Percentiles rank a stretch among this genome's conserved stretches.
phyloP scores from a whole-genome alignment of 2,329 filamentous ascomycete genomes.

The Amesomyces nigricolor region DNA sequence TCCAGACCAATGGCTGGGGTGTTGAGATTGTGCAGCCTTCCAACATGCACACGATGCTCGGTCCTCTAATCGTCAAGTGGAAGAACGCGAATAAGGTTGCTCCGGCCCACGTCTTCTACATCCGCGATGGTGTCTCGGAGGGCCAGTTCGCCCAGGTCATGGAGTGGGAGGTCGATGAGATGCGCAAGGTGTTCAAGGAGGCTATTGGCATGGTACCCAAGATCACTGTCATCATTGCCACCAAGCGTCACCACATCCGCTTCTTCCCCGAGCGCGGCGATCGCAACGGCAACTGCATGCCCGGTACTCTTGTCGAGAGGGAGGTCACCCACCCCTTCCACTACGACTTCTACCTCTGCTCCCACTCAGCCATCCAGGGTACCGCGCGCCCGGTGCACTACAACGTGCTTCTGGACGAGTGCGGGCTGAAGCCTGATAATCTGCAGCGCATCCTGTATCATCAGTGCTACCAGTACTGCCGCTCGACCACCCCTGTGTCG shows the following conservation, averaged over 20 bases:
- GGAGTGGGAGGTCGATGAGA: slow-evolving; percentile 65
- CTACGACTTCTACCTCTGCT: slow-evolving; percentile 73
- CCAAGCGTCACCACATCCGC: slow-evolving; percentile 90
- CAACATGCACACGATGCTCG: slow-evolving; percentile 63
- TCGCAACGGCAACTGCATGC: slow-evolving; percentile 72
- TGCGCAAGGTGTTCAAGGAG: slow-evolving; percentile 55
- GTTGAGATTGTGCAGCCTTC: slow-evolving; percentile 68
- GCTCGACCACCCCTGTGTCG: slow-evolving; percentile 89
- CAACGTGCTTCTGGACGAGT: slow-evolving; percentile 80
- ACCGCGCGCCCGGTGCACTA: slow-evolving; percentile 92
- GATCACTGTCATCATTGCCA: slow-evolving; percentile 81
- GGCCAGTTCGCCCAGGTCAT: slow-evolving; percentile 79
- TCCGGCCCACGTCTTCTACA: slow-evolving; percentile 78
- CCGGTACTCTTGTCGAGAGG: slow-evolving; percentile 79
- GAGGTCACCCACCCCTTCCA: slow-evolving; percentile 90
- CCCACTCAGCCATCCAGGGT: slow-evolving; percentile 76
- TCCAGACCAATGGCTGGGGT: slow-evolving; percentile 77
- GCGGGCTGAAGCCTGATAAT: slow-evolving; percentile 57
- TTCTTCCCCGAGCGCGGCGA: slow-evolving; percentile 76
- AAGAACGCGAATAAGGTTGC: slow-evolving; percentile 46
- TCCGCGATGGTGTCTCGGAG: slow-evolving; percentile 88
- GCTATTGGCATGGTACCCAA: slow-evolving; percentile 43
- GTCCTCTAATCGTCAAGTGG: slow-evolving; percentile 62
- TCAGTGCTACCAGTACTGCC: slow-evolving; percentile 87
- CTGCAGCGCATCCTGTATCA: slow-evolving; percentile 89